A percentile compares a stretch with the other conserved stretches of the same genome.
phyloP scores from a whole-genome alignment of 345 rosid genomes.

The Lenwebbia sp. region DNA sequence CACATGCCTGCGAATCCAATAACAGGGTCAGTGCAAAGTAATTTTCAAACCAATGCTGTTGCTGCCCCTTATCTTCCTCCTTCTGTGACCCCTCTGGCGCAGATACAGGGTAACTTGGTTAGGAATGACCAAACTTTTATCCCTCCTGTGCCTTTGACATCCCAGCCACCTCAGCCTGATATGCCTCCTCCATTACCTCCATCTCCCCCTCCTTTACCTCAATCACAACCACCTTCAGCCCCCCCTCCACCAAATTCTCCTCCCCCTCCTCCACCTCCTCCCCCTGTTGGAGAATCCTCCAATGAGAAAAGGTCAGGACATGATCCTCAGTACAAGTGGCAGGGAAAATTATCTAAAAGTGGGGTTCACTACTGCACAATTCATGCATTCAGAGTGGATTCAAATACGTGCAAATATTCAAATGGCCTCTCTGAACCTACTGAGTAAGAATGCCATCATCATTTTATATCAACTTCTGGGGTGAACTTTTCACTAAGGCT shows the following conservation, averaged over 20 bases:
- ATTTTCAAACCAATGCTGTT: conserved; percentile 38
- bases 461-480: background rate
- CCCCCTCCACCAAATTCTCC: conserved; percentile 92
- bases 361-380: conserved; percentile 86
- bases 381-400: conserved; percentile 59
- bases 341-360: conserved; percentile 76
- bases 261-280: conserved; percentile 35
- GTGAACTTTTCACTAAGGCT: background rate
- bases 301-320: conserved; percentile 32
- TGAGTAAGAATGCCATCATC: conserved; percentile 41
- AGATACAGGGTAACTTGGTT: conserved; percentile 51
- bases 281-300: conserved; percentile 26
- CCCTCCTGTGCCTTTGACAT: conserved; percentile 40
- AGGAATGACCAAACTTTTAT: conserved; percentile 46
- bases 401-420: conserved; percentile 68
- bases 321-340: conserved; percentile 51
- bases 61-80: conserved; percentile 65
- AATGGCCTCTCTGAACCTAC: conserved; percentile 66
- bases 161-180: conserved; percentile 37
- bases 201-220: conserved; percentile 62
- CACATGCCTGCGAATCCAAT: conserved; percentile 42
- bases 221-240: conserved; percentile 60
- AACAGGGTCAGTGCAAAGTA: conserved; percentile 31
- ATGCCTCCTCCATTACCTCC: conserved; percentile 39
- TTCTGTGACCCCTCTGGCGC: conserved; percentile 70